Evolutionary conservation across 441 rosid species (phyloP).

Genomic region (Aquilaria agallochum): DNA sequence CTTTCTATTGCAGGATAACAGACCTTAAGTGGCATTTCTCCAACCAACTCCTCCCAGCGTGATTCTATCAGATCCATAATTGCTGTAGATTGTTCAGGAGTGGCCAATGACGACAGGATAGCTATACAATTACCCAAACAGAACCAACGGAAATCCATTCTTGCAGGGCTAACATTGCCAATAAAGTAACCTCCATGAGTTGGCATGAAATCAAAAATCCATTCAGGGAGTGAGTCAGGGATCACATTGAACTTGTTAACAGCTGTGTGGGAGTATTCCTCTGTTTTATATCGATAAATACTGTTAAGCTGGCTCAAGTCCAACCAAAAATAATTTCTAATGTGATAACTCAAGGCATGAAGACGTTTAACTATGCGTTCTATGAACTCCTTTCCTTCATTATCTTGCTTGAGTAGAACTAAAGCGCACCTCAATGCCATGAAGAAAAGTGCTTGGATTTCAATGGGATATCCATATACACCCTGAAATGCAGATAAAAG

Average conservation of each 20-base stretch:
- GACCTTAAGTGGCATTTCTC: conserved; percentile 94
- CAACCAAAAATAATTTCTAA: conserved; percentile 87
- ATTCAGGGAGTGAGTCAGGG: conserved; percentile 92
- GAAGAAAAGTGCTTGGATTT: conserved; percentile 90
- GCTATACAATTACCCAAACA: conserved; percentile 87
- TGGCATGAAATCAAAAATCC: conserved; percentile 94
- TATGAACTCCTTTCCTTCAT: conserved; percentile 76
- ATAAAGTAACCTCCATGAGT: conserved; percentile 76
- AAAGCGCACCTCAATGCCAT: conserved; percentile 89
- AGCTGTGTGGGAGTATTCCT: conserved; percentile 94
- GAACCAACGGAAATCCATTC: conserved; percentile 97
- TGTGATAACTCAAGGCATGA: conserved; percentile 88
- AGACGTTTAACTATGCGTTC: conserved; percentile 80
- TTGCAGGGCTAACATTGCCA: conserved; percentile 91
- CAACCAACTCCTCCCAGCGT: conserved; percentile 91
- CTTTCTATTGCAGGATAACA: conserved; percentile 84
- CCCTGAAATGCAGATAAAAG: conserved; percentile 43
- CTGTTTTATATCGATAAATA: conserved; percentile 87
- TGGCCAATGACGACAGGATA: conserved; percentile 83
- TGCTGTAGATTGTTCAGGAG: conserved; percentile 85
- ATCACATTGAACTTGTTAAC: conserved; percentile 94
- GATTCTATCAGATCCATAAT: conserved; percentile 96
- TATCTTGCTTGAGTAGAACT: conserved; percentile 74
- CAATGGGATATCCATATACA: conserved; percentile 92
- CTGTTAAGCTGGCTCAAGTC: conserved; percentile 92